Evolutionary conservation across 1,139 yeast genomes (phyloP).

Genomic region (Pichia sp.): DNA sequence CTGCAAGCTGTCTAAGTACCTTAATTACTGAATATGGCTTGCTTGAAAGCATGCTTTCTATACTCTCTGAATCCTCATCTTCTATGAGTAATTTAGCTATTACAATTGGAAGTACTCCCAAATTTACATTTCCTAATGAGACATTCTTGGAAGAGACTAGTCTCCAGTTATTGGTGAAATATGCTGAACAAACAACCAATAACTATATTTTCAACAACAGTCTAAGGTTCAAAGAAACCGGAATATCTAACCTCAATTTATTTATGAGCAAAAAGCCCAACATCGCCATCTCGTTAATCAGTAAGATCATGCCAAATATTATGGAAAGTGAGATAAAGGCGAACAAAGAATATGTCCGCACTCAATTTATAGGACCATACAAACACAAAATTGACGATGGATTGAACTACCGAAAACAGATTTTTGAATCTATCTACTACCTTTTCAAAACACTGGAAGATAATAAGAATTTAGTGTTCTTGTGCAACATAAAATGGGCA

Average conservation of each 20-base stretch:
- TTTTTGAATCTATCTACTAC: conserved; percentile 67
- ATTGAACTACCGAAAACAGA: conserved; percentile 64
- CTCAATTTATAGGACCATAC: conserved; percentile 83
- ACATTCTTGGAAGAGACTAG: conserved; percentile 13
- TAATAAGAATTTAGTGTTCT: conserved; percentile 24
- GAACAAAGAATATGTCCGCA: conserved; percentile 54
- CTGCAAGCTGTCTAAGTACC: conserved; percentile 36
- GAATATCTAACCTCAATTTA: conserved; percentile 56
- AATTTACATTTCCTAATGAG: conserved; percentile 23
- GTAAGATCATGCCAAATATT: conserved; percentile 49
- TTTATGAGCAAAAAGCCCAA: conserved; percentile 58
- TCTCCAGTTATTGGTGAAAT: conserved; percentile 18
- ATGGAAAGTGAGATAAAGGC: conserved; percentile 51
- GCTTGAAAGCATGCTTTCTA: conserved; percentile 15
- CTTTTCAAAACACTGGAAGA: conserved; percentile 35
- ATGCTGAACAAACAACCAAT: conserved; percentile 23
- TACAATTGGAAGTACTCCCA: conserved; percentile 27
- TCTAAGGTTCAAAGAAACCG: conserved; percentile 47
- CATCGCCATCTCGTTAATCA: conserved; percentile 45
- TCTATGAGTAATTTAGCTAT: conserved; percentile 1
- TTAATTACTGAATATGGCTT: conserved; percentile 27
- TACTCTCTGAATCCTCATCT: conserved; percentile 11
- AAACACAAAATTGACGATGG: conserved; percentile 81
- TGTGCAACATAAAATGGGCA: conserved; percentile 31
- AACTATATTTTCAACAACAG: conserved; percentile 30